Conservation (phyloP, 768 basidiomycete species). For the Lactarius trivialis region DNA sequence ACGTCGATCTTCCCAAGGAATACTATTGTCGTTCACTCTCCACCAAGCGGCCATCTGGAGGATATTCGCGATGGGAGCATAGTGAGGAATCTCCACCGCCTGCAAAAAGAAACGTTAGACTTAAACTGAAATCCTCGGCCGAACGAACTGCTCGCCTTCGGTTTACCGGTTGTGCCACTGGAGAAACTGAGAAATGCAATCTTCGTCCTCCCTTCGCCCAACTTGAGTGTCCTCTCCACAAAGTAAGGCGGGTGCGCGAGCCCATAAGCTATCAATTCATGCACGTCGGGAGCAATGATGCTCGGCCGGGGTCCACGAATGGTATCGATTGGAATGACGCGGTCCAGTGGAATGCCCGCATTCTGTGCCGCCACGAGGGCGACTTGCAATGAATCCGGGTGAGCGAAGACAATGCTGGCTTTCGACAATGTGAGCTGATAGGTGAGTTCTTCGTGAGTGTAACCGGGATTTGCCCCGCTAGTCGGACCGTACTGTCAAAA, state of each 20-base stretch:
- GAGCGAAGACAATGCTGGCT: constrained; percentile 28
- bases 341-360: constrained; percentile 29
- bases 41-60: constrained; percentile 25
- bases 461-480: constrained; percentile 59
- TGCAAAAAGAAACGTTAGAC: constrained; percentile 26
- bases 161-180: constrained; percentile 65
- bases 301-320: background rate
- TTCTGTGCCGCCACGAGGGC: constrained; percentile 30
- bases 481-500: background rate
- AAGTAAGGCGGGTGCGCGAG: constrained; percentile 34
- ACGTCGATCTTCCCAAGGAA: constrained; percentile 34
- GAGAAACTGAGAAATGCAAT: constrained; percentile 68
- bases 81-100: constrained; percentile 64
- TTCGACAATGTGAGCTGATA: constrained; percentile 41
- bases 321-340: constrained; percentile 27
- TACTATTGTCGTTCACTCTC: constrained; percentile 29
- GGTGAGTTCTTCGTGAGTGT: constrained; percentile 48
- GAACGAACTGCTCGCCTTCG: constrained; percentile 24
- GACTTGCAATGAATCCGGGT: constrained; percentile 27
- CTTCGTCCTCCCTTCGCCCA: constrained; percentile 54
- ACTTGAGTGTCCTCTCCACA: constrained; percentile 39
- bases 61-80: constrained; percentile 51
- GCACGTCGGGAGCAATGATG: constrained; percentile 31
- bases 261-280: constrained; percentile 43
- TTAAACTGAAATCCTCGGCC: constrained; percentile 30